These are phyloP conservation scores for Kodamaea neixiangensis DNA, from an alignment of 805 yeast species.

Conservation along the genomic window DNA sequence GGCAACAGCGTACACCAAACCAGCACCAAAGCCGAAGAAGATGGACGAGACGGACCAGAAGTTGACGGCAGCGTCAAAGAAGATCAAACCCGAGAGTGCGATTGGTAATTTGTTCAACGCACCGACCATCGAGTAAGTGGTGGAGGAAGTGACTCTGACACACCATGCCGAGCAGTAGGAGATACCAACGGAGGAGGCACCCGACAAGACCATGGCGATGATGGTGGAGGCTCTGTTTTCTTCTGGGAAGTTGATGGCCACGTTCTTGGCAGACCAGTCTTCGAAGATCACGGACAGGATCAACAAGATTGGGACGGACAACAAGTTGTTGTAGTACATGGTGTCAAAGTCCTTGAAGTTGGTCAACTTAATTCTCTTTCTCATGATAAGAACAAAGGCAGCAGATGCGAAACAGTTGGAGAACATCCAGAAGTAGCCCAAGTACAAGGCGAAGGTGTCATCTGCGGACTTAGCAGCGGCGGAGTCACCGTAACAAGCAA, in stretches of 20 bases:
- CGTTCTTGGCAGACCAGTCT: constrained; percentile 88
- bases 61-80: constrained; percentile 94
- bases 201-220: constrained; percentile 85
- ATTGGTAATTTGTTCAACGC: constrained; percentile 98
- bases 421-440: constrained; percentile 97
- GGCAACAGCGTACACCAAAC: constrained; percentile 93
- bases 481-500: constrained; percentile 90
- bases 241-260: constrained; percentile 75
- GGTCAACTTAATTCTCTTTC: constrained; percentile 96
- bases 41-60: constrained; percentile 90
- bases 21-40: constrained; percentile 91
- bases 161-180: constrained; percentile 99
- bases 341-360: constrained; percentile 97
- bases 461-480: constrained; percentile 40
- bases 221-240: constrained; percentile 68
- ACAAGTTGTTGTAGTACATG: constrained; percentile 95
- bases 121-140: constrained; percentile 99
- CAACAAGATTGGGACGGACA: constrained; percentile 87
- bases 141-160: constrained; percentile 97
- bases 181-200: constrained; percentile 93
- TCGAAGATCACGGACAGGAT: constrained; percentile 75
- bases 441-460: constrained; percentile 47
- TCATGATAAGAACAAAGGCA: constrained; percentile 88
- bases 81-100: constrained; percentile 90
- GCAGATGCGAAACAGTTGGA: constrained; percentile 94